These are phyloP conservation scores for Penicillium longicatenatum DNA, from an alignment of 495 filamentous ascomycete species.

Conservation along the genomic window DNA sequence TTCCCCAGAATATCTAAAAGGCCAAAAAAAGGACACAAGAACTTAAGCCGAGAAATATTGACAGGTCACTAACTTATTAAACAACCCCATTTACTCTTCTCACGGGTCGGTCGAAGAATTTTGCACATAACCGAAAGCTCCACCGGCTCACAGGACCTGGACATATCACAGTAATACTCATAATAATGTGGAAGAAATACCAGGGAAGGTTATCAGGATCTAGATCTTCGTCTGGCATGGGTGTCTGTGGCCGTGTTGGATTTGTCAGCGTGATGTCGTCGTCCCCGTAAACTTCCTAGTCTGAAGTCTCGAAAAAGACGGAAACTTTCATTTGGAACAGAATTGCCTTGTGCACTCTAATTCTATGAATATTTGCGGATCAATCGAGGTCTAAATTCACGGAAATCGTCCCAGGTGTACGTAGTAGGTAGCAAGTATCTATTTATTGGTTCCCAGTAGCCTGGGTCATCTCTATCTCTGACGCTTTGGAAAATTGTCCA, in stretches of 20 bases:
- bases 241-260: not conserved
- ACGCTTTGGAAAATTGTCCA: not conserved
- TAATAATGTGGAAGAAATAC: not conserved
- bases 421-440: no score
- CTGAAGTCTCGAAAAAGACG: no score
- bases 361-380: not conserved
- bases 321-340: not conserved
- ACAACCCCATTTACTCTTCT: not conserved
- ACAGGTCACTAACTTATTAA: not conserved
- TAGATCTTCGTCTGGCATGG: not conserved
- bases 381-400: not conserved
- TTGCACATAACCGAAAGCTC: not conserved
- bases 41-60: not conserved
- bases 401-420: not conserved
- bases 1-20: no score
- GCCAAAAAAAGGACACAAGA: no score
- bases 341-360: not conserved
- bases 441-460: not conserved
- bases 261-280: not conserved
- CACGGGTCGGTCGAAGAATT: not conserved
- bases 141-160: constrained; percentile 20
- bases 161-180: constrained; percentile 15
- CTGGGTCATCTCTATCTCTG: not conserved
- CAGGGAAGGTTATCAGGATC: not conserved
- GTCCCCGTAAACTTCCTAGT: not conserved